Conservation (phyloP, 306 rosid genomes). For the Gillenia trifoliata region DNA sequence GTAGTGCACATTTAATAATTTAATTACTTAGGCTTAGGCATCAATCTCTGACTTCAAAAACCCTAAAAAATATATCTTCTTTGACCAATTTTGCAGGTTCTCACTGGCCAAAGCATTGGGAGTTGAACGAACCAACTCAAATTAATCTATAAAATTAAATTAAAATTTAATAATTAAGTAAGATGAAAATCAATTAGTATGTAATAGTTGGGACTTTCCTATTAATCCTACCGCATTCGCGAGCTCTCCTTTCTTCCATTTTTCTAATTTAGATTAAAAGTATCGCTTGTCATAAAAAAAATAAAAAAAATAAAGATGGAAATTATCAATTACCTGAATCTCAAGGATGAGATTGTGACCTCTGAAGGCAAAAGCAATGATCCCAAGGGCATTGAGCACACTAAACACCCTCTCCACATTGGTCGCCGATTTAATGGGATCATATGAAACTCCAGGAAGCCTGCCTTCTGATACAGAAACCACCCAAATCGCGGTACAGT, state of each 20-base stretch:
- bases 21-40: neutral
- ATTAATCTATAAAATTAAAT: neutral
- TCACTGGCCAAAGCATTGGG: neutral
- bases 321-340: slow-evolving; percentile 37
- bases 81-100: neutral
- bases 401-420: slow-evolving; percentile 19
- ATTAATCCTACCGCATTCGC: too few relatives aligned
- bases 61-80: neutral
- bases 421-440: slow-evolving; percentile 1
- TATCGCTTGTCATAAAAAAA: too few relatives aligned
- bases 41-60: neutral
- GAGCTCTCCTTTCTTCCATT: too few relatives aligned
- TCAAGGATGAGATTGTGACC: slow-evolving; percentile 59
- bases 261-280: too few relatives aligned
- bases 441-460: slow-evolving; percentile 31
- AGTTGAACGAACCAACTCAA: neutral
- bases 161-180: too few relatives aligned
- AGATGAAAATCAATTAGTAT: neutral
- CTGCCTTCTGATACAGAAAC: slow-evolving; percentile 36
- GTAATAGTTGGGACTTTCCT: too few relatives aligned
- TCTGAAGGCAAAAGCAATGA: slow-evolving; percentile 53
- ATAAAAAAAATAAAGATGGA: too few relatives aligned
- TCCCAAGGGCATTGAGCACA: slow-evolving; percentile 44
- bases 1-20: neutral
- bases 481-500: slow-evolving; percentile 41